phyloP scores from a whole-genome alignment of 352 stramenopile species.

The Phytophthora colocasiae region DNA sequence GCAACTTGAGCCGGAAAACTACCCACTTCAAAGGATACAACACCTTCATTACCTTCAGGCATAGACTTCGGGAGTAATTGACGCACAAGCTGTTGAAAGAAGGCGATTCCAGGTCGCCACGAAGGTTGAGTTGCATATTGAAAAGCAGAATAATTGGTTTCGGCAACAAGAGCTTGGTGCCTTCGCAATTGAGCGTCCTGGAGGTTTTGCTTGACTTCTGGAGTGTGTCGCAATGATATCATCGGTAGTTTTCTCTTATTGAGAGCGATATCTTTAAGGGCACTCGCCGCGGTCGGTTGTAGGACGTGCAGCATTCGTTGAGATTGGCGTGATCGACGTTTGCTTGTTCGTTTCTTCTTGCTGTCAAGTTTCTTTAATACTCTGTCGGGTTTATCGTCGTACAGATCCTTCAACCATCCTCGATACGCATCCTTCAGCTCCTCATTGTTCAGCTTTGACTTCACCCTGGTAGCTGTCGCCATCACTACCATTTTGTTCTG shows the following conservation, averaged over 20 bases:
- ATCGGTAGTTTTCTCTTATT: slow-evolving; percentile 36
- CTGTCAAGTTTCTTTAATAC: slow-evolving; percentile 40
- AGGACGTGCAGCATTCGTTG: slow-evolving; percentile 37
- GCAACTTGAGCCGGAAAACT: slow-evolving; percentile 38
- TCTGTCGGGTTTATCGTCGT: slow-evolving; percentile 50
- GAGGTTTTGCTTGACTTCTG: slow-evolving; percentile 21
- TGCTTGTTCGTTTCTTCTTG: slow-evolving; percentile 32
- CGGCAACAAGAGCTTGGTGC: slow-evolving; percentile 44
- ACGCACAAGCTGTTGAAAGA: slow-evolving; percentile 53
- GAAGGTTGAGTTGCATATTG: slow-evolving; percentile 41
- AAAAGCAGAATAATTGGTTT: slow-evolving; percentile 48
- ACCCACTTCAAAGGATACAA: slow-evolving; percentile 22
- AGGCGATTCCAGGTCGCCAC: slow-evolving; percentile 51
- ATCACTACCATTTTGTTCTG: slow-evolving; percentile 2
- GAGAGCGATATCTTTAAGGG: slow-evolving; percentile 45
- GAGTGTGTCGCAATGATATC: slow-evolving; percentile 10
- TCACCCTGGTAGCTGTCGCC: slow-evolving; percentile 1
- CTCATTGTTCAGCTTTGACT: slow-evolving; percentile 29
- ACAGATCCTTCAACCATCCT: slow-evolving; percentile 49
- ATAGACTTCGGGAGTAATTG: slow-evolving; percentile 22
- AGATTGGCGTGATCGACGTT: slow-evolving; percentile 2
- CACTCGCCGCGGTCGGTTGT: slow-evolving; percentile 61
- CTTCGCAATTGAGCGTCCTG: slow-evolving; percentile 32
- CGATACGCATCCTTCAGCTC: slow-evolving; percentile 51
- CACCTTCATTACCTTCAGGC: neutral